phyloP scores from a whole-genome alignment of 495 filamentous ascomycete genomes.

The Talaromyces liani region DNA sequence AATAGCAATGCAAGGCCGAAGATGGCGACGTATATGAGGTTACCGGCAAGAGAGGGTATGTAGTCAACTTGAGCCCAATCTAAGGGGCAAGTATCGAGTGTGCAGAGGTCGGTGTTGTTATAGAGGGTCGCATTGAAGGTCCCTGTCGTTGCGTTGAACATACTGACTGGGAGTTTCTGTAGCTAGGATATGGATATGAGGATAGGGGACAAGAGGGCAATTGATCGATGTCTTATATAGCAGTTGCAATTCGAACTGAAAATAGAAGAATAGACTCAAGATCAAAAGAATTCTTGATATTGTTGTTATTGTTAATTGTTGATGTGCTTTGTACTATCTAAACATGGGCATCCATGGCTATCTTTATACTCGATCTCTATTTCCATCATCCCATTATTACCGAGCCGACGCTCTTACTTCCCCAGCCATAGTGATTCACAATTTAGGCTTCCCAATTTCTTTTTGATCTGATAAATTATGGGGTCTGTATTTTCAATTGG shows the following conservation, averaged over 20 bases:
- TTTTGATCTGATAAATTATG: background rate
- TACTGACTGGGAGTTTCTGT: background rate
- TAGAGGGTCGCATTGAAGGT: slow-evolving; percentile 3
- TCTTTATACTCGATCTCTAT: background rate
- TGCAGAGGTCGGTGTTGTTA: slow-evolving; percentile 18
- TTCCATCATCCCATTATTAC: background rate
- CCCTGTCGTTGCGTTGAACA: slow-evolving; percentile 1
- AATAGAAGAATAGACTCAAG: background rate
- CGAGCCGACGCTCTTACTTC: background rate
- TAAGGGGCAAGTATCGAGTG: slow-evolving; percentile 27
- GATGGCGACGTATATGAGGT: slow-evolving; percentile 24
- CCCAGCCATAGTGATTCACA: background rate
- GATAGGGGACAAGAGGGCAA: background rate
- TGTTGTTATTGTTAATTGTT: background rate
- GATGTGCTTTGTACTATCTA: background rate
- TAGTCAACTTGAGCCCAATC: slow-evolving; percentile 26
- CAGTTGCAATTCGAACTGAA: background rate
- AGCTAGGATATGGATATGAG: background rate
- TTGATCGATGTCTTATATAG: background rate
- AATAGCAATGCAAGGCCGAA: slow-evolving; percentile 22
- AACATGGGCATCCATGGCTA: background rate
- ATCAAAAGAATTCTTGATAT: background rate
- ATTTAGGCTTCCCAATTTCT: background rate
- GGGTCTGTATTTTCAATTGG: background rate
- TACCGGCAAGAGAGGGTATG: slow-evolving; percentile 26